Conservation (phyloP, 2,329 filamentous ascomycete genomes). For the Aspergillus melleus region DNA sequence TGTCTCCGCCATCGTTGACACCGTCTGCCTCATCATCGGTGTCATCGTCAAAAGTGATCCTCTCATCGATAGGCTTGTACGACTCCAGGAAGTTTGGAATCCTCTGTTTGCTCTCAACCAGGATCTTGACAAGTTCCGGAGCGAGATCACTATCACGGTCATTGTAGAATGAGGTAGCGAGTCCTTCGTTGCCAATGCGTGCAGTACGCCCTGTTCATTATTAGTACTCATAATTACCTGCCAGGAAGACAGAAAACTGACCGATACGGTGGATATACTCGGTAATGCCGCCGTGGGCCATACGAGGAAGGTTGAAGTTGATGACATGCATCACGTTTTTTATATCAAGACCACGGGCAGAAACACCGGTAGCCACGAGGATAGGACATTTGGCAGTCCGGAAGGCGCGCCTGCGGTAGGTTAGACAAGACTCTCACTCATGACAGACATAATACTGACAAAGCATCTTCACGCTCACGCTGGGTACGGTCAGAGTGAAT, state of each 20-base stretch:
- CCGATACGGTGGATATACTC: conserved; percentile 95
- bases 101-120: conserved; percentile 75
- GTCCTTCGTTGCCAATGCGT: conserved; percentile 82
- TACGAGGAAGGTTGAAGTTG: conserved; percentile 83
- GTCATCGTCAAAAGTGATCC: conserved; percentile 56
- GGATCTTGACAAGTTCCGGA: conserved; percentile 71
- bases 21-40: conserved; percentile 45
- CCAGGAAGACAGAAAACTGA: conserved; percentile 45
- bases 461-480: conserved; percentile 84
- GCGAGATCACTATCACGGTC: conserved; percentile 73
- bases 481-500: conserved; percentile 89
- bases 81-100: conserved; percentile 79
- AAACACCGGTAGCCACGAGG: conserved; percentile 80
- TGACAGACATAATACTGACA: conserved; percentile 52
- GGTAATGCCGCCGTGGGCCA: conserved; percentile 78
- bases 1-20: conserved; percentile 8
- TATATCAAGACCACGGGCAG: conserved; percentile 85
- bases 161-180: conserved; percentile 87
- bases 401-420: conserved; percentile 66
- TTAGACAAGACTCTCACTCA: not conserved
- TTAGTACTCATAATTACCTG: not conserved
- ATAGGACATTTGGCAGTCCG: conserved; percentile 73
- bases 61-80: conserved; percentile 48
- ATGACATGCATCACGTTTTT: conserved; percentile 85
- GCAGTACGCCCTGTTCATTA: conserved; percentile 73